Conservation (phyloP, 305 asterid genomes). For the Rubia peregrina region DNA sequence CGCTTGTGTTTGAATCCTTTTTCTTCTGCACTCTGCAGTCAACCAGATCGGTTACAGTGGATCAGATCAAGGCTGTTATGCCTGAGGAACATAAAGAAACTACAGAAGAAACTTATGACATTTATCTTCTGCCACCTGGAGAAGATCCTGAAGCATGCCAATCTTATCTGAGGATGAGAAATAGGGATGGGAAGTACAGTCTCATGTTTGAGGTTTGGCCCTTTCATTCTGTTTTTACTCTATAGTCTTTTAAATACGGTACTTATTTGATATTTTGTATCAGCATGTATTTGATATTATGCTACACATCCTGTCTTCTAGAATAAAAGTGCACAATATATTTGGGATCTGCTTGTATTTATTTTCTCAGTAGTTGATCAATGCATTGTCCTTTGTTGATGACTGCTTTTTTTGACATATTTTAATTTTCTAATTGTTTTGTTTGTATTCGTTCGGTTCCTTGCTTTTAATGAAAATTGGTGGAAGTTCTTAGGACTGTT, state of each 20-base stretch:
- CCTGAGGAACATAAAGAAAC: constrained; percentile 51
- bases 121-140: constrained; percentile 96
- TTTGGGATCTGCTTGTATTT: neutral
- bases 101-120: constrained; percentile 91
- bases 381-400: neutral
- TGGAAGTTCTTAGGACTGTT: neutral
- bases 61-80: constrained; percentile 74
- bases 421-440: neutral
- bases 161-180: constrained; percentile 98
- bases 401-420: neutral
- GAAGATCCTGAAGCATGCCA: constrained; percentile 99
- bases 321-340: neutral
- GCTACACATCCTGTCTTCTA: neutral
- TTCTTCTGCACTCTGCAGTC: constrained; percentile 34
- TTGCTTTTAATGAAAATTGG: neutral
- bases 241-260: neutral
- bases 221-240: constrained; percentile 10
- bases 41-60: constrained; percentile 51
- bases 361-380: neutral
- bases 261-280: neutral
- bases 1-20: constrained; percentile 8
- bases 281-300: neutral
- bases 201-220: constrained; percentile 95
- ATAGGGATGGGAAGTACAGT: constrained; percentile 89
- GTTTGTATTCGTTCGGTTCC: neutral